phyloP scores from a whole-genome alignment of 2,329 filamentous ascomycete species.

The Fusarium heterosporum region DNA sequence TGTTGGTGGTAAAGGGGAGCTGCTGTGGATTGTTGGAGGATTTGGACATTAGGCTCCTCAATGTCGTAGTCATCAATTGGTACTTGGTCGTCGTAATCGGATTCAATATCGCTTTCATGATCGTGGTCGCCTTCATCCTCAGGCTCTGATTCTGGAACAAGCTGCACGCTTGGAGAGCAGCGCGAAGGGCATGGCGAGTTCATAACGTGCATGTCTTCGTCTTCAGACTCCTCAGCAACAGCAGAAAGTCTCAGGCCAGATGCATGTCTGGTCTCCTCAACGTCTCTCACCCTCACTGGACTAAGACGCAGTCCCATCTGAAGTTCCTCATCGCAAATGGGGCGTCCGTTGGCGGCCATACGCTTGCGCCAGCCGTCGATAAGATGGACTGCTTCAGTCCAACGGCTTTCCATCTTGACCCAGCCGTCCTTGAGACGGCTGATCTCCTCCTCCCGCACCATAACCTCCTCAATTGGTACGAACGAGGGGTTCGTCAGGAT shows the following conservation, averaged over 20 bases:
- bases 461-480: constrained; percentile 93
- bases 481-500: constrained; percentile 96
- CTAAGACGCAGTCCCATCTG: constrained; percentile 75
- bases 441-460: constrained; percentile 93
- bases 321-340: constrained; percentile 75
- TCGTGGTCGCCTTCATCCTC: constrained; percentile 44
- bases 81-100: constrained; percentile 59
- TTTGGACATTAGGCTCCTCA: constrained; percentile 59
- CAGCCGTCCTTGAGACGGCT: constrained; percentile 83
- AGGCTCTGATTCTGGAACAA: constrained; percentile 36
- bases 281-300: constrained; percentile 66
- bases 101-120: constrained; percentile 53
- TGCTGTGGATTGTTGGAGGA: constrained; percentile 58
- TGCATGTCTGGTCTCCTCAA: constrained; percentile 59
- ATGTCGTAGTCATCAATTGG: constrained; percentile 58
- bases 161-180: constrained; percentile 30
- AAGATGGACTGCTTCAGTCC: constrained; percentile 88
- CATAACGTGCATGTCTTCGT: constrained; percentile 44
- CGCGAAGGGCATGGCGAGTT: constrained; percentile 49
- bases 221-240: constrained; percentile 61
- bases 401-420: constrained; percentile 92
- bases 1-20: constrained; percentile 43
- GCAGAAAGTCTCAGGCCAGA: constrained; percentile 57
- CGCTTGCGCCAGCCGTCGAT: constrained; percentile 93
- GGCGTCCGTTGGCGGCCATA: constrained; percentile 77